phyloP scores from a whole-genome alignment of 1,284 basidiomycete species.

The Pseudozyma sp. region DNA sequence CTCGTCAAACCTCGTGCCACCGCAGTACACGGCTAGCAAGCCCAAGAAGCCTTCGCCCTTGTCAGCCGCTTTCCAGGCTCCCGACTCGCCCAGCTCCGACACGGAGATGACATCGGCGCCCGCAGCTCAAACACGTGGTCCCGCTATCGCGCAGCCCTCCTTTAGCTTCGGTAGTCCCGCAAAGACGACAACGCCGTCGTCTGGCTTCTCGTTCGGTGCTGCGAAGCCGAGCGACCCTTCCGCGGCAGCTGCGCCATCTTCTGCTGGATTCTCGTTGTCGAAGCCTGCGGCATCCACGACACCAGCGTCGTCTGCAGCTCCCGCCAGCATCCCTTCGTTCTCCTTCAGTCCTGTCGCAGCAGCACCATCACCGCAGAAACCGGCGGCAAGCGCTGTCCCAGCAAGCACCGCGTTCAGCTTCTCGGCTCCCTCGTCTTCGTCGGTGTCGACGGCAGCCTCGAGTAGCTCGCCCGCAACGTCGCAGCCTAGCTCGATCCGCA shows the following conservation, averaged over 20 bases:
- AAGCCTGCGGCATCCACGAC: slow-evolving; percentile 10
- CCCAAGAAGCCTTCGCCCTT: slow-evolving; percentile 59
- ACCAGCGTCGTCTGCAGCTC: slow-evolving; percentile 8
- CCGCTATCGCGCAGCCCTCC: slow-evolving; percentile 22
- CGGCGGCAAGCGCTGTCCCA: slow-evolving; percentile 8
- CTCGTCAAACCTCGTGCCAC: slow-evolving; percentile 25
- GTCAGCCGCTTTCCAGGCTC: slow-evolving; percentile 48
- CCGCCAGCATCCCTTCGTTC: slow-evolving; percentile 19
- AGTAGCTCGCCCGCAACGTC: background rate
- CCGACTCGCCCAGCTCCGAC: slow-evolving; percentile 54
- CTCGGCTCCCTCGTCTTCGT: slow-evolving; percentile 5
- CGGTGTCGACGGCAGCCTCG: background rate
- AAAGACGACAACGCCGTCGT: slow-evolving; percentile 19
- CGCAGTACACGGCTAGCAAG: slow-evolving; percentile 46
- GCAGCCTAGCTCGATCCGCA: slow-evolving; percentile 9
- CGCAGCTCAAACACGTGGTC: slow-evolving; percentile 10
- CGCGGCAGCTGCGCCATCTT: slow-evolving; percentile 6
- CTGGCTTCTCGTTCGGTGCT: slow-evolving; percentile 37
- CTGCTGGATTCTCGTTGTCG: slow-evolving; percentile 23
- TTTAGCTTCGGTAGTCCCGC: slow-evolving; percentile 27
- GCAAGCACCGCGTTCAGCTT: slow-evolving; percentile 29
- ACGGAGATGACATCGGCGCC: slow-evolving; percentile 23
- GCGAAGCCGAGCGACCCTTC: slow-evolving; percentile 12
- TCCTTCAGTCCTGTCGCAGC: slow-evolving; percentile 26
- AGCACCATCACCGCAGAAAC: slow-evolving; percentile 9